These are phyloP conservation scores for Trametes meyenii DNA, from an alignment of 768 basidiomycete species.

Conservation along the genomic window DNA sequence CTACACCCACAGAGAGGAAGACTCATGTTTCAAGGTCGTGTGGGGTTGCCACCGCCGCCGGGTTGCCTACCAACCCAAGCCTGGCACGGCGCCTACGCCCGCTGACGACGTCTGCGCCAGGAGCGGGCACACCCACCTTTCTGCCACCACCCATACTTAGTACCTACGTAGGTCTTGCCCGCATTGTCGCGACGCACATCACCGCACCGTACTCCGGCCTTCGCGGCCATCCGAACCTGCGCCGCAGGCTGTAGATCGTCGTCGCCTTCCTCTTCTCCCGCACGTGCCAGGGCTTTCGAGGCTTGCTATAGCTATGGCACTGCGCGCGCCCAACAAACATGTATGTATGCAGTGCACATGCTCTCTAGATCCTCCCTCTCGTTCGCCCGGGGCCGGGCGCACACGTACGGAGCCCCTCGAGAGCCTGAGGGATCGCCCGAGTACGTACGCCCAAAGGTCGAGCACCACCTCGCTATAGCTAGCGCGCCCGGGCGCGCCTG, in stretches of 20 bases:
- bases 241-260: not conserved
- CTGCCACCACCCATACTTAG: too few species aligned
- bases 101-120: too few species aligned
- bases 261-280: not conserved
- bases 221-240: constrained; percentile 3
- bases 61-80: not conserved
- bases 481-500: not conserved
- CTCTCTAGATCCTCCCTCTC: not conserved
- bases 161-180: too few species aligned
- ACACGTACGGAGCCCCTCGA: not conserved
- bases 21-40: too few species aligned
- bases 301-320: too few species aligned
- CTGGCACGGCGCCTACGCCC: not conserved
- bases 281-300: too few species aligned
- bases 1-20: too few species aligned
- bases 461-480: not conserved
- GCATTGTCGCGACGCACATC: not conserved
- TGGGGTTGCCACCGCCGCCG: not conserved
- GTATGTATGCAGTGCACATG: too few species aligned
- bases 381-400: not conserved
- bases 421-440: not conserved
- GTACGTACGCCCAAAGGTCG: not conserved
- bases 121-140: too few species aligned
- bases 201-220: constrained; percentile 5
- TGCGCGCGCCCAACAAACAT: not conserved